A percentile compares a stretch with the other conserved stretches of the same genome.
phyloP scores from a whole-genome alignment of 2,329 filamentous ascomycete genomes.

The Elsinoe necatrix region DNA sequence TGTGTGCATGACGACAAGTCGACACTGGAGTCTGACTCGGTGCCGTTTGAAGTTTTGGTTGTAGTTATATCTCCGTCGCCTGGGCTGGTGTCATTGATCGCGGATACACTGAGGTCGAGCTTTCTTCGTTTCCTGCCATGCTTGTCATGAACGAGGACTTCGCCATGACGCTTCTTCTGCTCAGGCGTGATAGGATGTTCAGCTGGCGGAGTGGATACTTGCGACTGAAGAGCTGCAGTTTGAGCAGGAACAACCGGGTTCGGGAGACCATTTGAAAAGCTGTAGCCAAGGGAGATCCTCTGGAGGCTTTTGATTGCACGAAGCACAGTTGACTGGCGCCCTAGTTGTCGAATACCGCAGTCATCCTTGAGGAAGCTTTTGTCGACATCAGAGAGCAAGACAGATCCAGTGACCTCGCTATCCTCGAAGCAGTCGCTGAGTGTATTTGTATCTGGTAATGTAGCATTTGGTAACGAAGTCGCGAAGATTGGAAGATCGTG shows the following conservation, averaged over 20 bases:
- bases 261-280: neutral
- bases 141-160: slow-evolving; percentile 24
- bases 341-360: slow-evolving; percentile 50
- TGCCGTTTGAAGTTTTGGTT: neutral
- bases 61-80: neutral
- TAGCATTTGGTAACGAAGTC: slow-evolving; percentile 26
- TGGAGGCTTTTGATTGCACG: slow-evolving; percentile 52
- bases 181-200: slow-evolving; percentile 16
- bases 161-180: slow-evolving; percentile 17
- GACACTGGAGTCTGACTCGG: neutral
- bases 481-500: slow-evolving; percentile 27
- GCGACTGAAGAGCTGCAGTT: neutral
- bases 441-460: neutral
- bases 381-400: slow-evolving; percentile 52
- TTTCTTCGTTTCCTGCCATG: slow-evolving; percentile 30
- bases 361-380: slow-evolving; percentile 43
- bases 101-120: slow-evolving; percentile 20
- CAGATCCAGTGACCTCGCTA: slow-evolving; percentile 57
- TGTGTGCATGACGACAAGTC: neutral
- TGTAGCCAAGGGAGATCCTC: neutral
- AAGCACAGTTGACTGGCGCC: slow-evolving; percentile 50
- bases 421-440: no score
- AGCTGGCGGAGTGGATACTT: neutral
- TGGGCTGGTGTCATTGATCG: neutral
- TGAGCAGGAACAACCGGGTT: neutral